These are phyloP conservation scores for Exophiala sp. DNA, from an alignment of 2,329 filamentous ascomycete species.

Conservation along the genomic window DNA sequence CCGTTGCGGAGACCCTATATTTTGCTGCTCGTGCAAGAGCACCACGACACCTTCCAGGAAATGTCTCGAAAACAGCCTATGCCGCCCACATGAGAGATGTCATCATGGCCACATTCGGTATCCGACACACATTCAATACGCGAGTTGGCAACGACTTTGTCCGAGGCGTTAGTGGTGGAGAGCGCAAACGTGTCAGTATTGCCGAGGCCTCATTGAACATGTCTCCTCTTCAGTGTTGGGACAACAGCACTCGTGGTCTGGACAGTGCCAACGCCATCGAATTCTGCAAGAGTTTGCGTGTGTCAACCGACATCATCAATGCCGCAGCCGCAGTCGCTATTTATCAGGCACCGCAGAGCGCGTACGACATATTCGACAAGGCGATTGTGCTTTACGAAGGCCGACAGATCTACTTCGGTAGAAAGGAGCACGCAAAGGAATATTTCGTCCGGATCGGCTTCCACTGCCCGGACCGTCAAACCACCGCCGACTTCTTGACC, in stretches of 20 bases:
- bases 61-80: slow-evolving; percentile 42
- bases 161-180: slow-evolving; percentile 61
- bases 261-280: slow-evolving; percentile 58
- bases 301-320: slow-evolving; percentile 49
- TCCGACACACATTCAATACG: slow-evolving; percentile 44
- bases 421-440: slow-evolving; percentile 54
- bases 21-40: slow-evolving; percentile 55
- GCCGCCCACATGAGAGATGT: slow-evolving; percentile 44
- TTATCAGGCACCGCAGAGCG: slow-evolving; percentile 52
- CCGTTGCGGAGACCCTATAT: slow-evolving; percentile 71
- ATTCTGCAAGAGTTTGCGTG: slow-evolving; percentile 53
- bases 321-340: slow-evolving; percentile 56
- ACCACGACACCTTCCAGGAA: slow-evolving; percentile 39
- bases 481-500: slow-evolving; percentile 68
- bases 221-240: slow-evolving; percentile 44
- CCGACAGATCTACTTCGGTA: slow-evolving; percentile 73
- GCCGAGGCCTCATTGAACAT: slow-evolving; percentile 50
- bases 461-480: slow-evolving; percentile 65
- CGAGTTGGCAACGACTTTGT: slow-evolving; percentile 56
- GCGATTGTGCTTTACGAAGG: slow-evolving; percentile 72
- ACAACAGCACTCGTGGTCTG: slow-evolving; percentile 51
- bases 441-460: slow-evolving; percentile 71
- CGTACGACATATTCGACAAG: slow-evolving; percentile 68
- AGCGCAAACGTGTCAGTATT: slow-evolving; percentile 60
- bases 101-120: slow-evolving; percentile 52